A percentile compares a stretch with the other conserved stretches of the same genome.
Conservation (phyloP, 176 grass and related monocot species). For the Triticum dicoccoides region DNA sequence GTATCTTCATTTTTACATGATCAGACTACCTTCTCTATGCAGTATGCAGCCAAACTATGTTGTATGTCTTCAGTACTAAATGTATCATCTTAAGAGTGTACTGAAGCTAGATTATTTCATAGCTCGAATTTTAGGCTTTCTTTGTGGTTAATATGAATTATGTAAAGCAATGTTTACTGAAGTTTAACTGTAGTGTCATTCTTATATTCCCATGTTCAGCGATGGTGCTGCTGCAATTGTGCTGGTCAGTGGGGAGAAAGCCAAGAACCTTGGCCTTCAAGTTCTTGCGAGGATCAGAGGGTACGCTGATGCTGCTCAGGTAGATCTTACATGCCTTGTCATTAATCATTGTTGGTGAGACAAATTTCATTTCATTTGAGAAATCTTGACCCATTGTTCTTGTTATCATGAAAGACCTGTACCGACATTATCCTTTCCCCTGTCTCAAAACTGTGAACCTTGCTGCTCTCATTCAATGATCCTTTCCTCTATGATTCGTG, state of each 20-base stretch:
- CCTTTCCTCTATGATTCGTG: background rate
- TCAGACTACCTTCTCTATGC: background rate
- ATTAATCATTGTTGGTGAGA: background rate
- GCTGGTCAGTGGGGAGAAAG: conserved; percentile 81
- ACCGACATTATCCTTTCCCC: background rate
- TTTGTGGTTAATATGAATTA: background rate
- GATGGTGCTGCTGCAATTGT: conserved; percentile 96
- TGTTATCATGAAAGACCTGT: background rate
- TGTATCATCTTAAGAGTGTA: background rate
- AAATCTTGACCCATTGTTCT: background rate
- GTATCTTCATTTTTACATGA: background rate
- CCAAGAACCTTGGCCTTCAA: conserved; percentile 69
- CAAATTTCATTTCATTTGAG: background rate
- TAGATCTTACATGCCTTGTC: conserved; percentile 23
- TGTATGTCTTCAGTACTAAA: background rate
- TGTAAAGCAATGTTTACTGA: background rate
- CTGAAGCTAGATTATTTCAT: background rate
- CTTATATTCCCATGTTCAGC: conserved; percentile 37
- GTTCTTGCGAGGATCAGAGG: conserved; percentile 86
- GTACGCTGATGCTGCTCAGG: conserved; percentile 91
- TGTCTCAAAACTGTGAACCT: background rate
- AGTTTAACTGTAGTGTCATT: conserved; percentile 10
- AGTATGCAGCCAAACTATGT: background rate
- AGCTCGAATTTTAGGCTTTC: background rate
- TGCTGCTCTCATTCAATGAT: background rate